Percentiles rank a stretch among this genome's conserved stretches.
phyloP scores from a whole-genome alignment of 306 rosid genomes.

The Benincasa hispida region DNA sequence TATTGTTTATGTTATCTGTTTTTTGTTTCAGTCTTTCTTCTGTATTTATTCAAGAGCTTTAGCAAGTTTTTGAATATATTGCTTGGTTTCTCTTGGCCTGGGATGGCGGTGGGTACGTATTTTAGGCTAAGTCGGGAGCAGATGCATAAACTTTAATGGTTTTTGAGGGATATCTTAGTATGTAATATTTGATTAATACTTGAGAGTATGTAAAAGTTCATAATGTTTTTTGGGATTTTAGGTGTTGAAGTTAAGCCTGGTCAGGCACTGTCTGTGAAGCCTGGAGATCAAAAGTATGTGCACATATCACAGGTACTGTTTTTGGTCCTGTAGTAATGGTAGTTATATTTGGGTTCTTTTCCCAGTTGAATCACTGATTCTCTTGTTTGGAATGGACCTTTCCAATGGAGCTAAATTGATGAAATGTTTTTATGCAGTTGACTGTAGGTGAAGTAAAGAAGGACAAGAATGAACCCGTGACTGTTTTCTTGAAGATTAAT shows the following conservation, averaged over 20 bases:
- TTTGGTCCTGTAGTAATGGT: background rate
- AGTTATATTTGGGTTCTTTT: background rate
- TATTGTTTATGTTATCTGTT: background rate
- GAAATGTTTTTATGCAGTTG: conserved; percentile 28
- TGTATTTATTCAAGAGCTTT: background rate
- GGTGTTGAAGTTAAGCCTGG: conserved; percentile 93
- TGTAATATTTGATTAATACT: background rate
- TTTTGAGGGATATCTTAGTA: background rate
- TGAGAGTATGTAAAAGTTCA: background rate
- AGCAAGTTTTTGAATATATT: background rate
- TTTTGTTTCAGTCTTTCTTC: background rate
- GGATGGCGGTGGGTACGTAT: background rate
- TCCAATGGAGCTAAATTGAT: background rate
- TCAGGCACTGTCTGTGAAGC: conserved; percentile 32
- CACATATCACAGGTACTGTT: conserved; percentile 77
- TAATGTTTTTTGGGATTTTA: background rate
- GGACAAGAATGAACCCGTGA: conserved; percentile 35
- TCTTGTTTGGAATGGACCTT: background rate
- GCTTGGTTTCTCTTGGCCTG: background rate
- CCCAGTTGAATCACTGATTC: background rate
- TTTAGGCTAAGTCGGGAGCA: background rate
- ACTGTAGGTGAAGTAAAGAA: conserved; percentile 64
- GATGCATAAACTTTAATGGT: background rate
- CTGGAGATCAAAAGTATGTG: conserved; percentile 16
- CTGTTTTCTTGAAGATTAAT: conserved; percentile 35